phyloP scores from a whole-genome alignment of 768 basidiomycete species.

The Leccinum subgranulosum region DNA sequence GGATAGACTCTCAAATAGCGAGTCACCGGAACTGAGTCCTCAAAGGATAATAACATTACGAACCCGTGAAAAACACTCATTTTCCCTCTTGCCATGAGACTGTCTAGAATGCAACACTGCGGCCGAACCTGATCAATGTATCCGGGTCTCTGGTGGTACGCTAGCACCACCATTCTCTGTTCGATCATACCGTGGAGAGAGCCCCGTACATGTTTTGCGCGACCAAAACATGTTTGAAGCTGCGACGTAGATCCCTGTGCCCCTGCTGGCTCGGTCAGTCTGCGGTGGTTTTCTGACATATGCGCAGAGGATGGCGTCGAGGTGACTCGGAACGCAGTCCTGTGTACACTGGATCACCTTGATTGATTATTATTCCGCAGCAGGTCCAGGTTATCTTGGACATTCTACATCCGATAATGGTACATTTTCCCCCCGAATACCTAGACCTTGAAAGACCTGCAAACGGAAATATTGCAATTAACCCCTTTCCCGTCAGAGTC shows the following conservation, averaged over 20 bases:
- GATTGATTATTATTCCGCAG: neutral
- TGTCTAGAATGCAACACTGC: neutral
- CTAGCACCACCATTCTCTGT: neutral
- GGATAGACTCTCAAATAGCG: neutral
- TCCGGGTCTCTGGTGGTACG: neutral
- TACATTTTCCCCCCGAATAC: neutral
- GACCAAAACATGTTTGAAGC: neutral
- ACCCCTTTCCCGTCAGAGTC: neutral
- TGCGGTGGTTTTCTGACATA: neutral
- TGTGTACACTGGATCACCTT: neutral
- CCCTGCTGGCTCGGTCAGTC: neutral
- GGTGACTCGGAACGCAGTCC: constrained; percentile 2
- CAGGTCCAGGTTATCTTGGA: neutral
- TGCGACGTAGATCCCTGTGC: neutral
- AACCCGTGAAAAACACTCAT: neutral
- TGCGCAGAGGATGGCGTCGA: neutral
- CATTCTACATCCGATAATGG: neutral
- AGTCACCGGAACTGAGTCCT: neutral
- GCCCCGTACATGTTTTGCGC: neutral
- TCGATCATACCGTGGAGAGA: neutral
- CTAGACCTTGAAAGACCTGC: neutral
- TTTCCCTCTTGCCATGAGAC: neutral
- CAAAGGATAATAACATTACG: neutral
- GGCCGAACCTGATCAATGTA: neutral
- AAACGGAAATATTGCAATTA: neutral